phyloP scores from a whole-genome alignment of 805 yeast genomes.

The Lipomyces oligophaga region DNA sequence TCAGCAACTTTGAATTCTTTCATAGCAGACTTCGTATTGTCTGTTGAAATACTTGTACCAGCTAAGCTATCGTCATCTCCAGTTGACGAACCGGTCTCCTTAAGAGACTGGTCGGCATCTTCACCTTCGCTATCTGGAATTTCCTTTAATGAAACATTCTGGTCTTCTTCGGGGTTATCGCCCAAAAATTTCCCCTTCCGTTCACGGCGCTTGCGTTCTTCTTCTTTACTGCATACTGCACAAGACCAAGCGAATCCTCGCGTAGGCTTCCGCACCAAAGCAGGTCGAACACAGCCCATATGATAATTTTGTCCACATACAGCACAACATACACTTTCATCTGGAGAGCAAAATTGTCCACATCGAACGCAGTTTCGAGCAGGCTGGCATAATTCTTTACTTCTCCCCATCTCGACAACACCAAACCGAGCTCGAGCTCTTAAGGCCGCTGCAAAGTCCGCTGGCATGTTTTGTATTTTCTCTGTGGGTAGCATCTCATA shows the following conservation, averaged over 20 bases:
- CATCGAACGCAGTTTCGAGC: constrained; percentile 73
- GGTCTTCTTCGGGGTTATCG: constrained; percentile 15
- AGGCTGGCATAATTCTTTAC: constrained; percentile 57
- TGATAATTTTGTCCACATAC: constrained; percentile 69
- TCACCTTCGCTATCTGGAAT: background rate
- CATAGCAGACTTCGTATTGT: background rate
- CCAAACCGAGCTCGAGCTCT: constrained; percentile 66
- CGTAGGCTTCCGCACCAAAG: constrained; percentile 70
- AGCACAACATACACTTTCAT: constrained; percentile 76
- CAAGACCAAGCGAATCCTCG: constrained; percentile 91
- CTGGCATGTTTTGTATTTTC: constrained; percentile 54
- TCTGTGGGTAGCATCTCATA: constrained; percentile 72
- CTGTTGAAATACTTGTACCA: background rate
- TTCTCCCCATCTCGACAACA: constrained; percentile 66
- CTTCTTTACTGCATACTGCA: constrained; percentile 64
- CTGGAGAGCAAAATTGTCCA: constrained; percentile 75
- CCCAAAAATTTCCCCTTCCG: constrained; percentile 36
- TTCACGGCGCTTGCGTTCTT: constrained; percentile 44
- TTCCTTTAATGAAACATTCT: constrained; percentile 10
- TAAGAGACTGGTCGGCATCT: background rate
- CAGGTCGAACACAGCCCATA: constrained; percentile 82
- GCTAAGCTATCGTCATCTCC: background rate
- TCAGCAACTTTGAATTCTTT: constrained; percentile 33
- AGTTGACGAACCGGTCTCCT: background rate
- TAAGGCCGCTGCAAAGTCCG: constrained; percentile 56